Conservation (phyloP, 164 flowering plant genomes). For the Vitis rupestris region DNA sequence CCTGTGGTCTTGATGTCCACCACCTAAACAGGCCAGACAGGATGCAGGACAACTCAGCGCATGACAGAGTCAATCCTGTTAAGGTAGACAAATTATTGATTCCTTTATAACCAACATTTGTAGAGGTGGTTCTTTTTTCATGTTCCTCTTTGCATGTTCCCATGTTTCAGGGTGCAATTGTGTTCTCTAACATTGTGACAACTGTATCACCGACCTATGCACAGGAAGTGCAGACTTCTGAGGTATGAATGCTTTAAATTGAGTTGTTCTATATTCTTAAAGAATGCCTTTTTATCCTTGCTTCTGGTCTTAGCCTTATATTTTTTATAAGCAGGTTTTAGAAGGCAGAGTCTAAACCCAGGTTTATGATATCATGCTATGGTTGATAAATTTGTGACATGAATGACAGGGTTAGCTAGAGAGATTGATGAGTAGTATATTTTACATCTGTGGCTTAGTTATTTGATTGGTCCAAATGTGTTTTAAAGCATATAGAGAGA, state of each 20-base stretch:
- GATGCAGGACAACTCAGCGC: conserved; percentile 85
- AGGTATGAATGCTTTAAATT: conserved; percentile 46
- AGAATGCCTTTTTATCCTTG: neutral
- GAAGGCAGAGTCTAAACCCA: neutral
- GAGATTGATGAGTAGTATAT: neutral
- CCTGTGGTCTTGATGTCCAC: conserved; percentile 89
- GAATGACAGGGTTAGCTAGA: neutral
- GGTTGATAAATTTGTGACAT: neutral
- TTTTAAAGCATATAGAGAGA: too few relatives aligned
- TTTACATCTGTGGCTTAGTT: neutral
- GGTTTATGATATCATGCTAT: too few relatives aligned
- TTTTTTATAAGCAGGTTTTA: neutral
- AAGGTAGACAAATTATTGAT: conserved; percentile 49
- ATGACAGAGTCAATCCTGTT: conserved; percentile 76
- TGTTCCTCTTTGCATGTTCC: neutral
- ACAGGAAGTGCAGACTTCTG: conserved; percentile 84
- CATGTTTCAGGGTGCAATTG: conserved; percentile 78
- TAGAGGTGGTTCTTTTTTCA: neutral
- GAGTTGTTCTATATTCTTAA: neutral
- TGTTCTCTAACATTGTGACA: conserved; percentile 95
- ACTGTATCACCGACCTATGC: conserved; percentile 98
- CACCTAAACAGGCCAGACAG: conserved; percentile 91
- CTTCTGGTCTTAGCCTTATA: neutral
- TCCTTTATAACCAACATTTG: neutral
- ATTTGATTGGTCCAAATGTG: too few relatives aligned